A percentile compares a stretch with the other conserved stretches of the same genome.
phyloP scores from a whole-genome alignment of 805 yeast genomes.

The Candida maltosa region DNA sequence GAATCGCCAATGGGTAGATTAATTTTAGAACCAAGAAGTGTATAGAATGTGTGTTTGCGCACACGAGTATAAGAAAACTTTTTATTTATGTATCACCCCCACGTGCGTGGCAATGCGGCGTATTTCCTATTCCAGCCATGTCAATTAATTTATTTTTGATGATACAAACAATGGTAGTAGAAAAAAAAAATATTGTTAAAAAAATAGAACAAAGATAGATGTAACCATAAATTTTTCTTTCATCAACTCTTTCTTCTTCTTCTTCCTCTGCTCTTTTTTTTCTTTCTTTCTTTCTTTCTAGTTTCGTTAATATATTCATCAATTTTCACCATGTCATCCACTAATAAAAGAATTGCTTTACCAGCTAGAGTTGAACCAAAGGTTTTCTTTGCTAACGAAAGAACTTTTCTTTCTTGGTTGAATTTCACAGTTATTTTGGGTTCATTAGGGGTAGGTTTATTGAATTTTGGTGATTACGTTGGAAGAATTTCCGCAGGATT shows the following conservation, averaged over 20 bases:
- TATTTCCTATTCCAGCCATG: no score
- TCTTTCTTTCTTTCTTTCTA: neutral
- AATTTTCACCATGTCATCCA: conserved; percentile 24
- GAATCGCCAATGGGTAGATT: conserved; percentile 56
- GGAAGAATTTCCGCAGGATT: conserved; percentile 92
- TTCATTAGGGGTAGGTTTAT: conserved; percentile 90
- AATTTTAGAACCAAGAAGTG: conserved; percentile 55
- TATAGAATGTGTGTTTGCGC: no score
- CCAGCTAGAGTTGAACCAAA: conserved; percentile 99
- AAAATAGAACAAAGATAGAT: neutral
- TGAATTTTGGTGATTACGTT: conserved; percentile 92
- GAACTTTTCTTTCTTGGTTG: conserved; percentile 97
- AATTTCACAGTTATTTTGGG: conserved; percentile 98
- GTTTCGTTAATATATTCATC: neutral
- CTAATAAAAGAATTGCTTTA: conserved; percentile 82
- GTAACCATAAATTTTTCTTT: neutral
- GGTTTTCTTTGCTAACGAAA: conserved; percentile 97
- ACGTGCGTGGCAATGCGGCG: no score
- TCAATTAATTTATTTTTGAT: no score
- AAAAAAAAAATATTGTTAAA: no score
- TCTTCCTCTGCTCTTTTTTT: neutral
- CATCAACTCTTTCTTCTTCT: neutral
- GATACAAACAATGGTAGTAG: no score
- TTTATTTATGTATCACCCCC: no score
- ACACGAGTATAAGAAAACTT: no score